Evolutionary conservation across 2,329 filamentous ascomycete species (phyloP).

Genomic region (Sodiomyces alkalinus): DNA sequence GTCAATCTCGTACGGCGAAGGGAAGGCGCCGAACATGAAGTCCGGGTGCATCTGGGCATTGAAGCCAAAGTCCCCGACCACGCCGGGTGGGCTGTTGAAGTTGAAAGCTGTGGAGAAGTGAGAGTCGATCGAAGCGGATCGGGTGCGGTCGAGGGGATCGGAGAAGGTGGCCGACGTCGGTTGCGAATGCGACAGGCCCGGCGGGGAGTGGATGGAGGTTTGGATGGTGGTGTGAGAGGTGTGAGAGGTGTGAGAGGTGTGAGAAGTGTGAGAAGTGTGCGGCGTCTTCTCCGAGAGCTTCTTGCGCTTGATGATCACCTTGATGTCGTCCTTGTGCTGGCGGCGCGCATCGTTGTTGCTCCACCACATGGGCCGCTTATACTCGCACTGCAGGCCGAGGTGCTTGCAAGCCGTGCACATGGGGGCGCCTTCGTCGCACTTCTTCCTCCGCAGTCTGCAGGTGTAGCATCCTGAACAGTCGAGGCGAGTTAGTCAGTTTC

Average conservation of each 20-base stretch:
- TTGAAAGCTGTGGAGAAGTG: slow-evolving; percentile 61
- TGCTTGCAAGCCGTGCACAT: slow-evolving; percentile 52
- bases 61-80: slow-evolving; percentile 43
- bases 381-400: slow-evolving; percentile 80
- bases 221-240: too few relatives aligned
- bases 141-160: slow-evolving; percentile 55
- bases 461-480: slow-evolving; percentile 45
- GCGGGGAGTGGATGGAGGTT: slow-evolving; percentile 50
- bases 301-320: slow-evolving; percentile 93
- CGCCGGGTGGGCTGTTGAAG: slow-evolving; percentile 46
- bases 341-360: slow-evolving; percentile 77
- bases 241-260: too few relatives aligned
- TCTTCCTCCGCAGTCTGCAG: slow-evolving; percentile 51
- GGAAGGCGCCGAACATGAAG: slow-evolving; percentile 39
- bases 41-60: slow-evolving; percentile 47
- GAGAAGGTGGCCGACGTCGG: slow-evolving; percentile 70
- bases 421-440: slow-evolving; percentile 51
- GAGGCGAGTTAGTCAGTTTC: background rate
- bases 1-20: slow-evolving; percentile 78
- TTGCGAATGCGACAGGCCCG: slow-evolving; percentile 65
- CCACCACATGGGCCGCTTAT: slow-evolving; percentile 97
- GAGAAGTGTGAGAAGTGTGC: too few relatives aligned
- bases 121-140: slow-evolving; percentile 68
- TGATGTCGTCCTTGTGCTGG: slow-evolving; percentile 86
- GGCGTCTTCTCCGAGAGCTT: slow-evolving; percentile 81